Base-by-base conservation (phyloP, 2,329 filamentous ascomycete species). In the Cladophialophora exuberans region DNA sequence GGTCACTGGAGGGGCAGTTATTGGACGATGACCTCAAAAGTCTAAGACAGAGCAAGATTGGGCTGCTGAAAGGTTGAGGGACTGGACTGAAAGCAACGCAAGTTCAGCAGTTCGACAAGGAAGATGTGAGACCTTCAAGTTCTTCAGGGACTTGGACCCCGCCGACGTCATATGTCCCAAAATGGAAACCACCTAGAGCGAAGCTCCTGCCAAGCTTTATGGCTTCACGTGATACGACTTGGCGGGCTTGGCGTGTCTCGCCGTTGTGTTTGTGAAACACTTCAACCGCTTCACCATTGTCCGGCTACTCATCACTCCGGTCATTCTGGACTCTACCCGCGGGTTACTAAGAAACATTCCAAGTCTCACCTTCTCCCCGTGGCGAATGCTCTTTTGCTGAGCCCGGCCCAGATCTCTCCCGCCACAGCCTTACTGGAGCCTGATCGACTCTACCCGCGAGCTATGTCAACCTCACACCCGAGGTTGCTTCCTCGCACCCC, bases 261-360 rank as follows among this genome's bases (percentile, higher is more conserved):
- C 41, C n/a, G 46, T 51, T 7, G 11, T 13, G 11, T 39, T 23
- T 23, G 26, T 55, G 52, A 57, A 57, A 55, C 54, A 43, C 28
- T 18, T 17, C 3, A 46, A 45, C 38, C 45, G 56, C 52, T 36
- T 58, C 58, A 61, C 58, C 58, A 61, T 58, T 30, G 42, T 42
- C 28, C 58, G 58, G 58, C 41, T 56, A 17, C 5, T 47, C 31
- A 28, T 42, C 25, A 30, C 55, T 61, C 58, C 58, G 58, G 31
- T 13, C 20, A 30, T 20, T 20, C 23, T 31, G 26, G 26, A 33
- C 31, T 35, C n/a, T 17, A 9, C 23, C 44, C 17, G 26, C 15
- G 28, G 33, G 35, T 36, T 48, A 55, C 48, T 25, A 15, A 47
- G 47, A 60, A 48, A 60, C 58, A 42, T 22, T 10, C 28, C 13